Percentiles rank a stretch among this genome's conserved stretches.
Evolutionary conservation across 495 filamentous ascomycete species (phyloP).

Genomic region (Ascodesmis nigricans): DNA sequence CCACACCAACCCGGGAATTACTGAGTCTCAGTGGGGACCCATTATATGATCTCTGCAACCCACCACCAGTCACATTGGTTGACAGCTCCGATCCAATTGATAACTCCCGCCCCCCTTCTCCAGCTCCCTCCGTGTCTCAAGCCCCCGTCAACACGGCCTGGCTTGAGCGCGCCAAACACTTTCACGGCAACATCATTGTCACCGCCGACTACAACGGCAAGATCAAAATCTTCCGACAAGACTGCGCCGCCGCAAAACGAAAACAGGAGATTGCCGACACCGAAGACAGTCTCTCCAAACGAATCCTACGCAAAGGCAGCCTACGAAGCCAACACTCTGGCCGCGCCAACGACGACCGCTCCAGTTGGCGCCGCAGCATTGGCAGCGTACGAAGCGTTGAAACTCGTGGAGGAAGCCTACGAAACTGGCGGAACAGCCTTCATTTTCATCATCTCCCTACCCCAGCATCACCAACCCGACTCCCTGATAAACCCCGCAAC

Average conservation of each 20-base stretch:
- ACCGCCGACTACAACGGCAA: slow-evolving; percentile 70
- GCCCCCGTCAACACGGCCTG: slow-evolving; percentile 31
- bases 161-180: slow-evolving; percentile 42
- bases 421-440: slow-evolving; percentile 22
- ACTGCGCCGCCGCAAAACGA: slow-evolving; percentile 51
- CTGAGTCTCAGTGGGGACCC: slow-evolving; percentile 70
- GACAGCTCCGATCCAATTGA: slow-evolving; percentile 41
- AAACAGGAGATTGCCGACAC: slow-evolving; percentile 42
- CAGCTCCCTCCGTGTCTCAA: too few species aligned
- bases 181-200: slow-evolving; percentile 75
- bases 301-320: slow-evolving; percentile 41
- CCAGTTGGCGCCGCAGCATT: slow-evolving; percentile 26
- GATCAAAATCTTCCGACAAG: slow-evolving; percentile 87
- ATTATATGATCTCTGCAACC: slow-evolving; percentile 89
- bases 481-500: too few species aligned
- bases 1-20: slow-evolving; percentile 50
- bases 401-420: background rate
- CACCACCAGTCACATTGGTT: slow-evolving; percentile 68
- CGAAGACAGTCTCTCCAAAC: slow-evolving; percentile 55
- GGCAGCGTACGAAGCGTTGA: slow-evolving; percentile 11
- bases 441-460: slow-evolving; percentile 25
- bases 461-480: too few species aligned
- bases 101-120: too few species aligned
- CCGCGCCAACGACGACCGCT: too few species aligned
- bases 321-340: slow-evolving; percentile 31